Conservation (phyloP, 2,329 filamentous ascomycete genomes). For the Ophiostoma sp. region DNA sequence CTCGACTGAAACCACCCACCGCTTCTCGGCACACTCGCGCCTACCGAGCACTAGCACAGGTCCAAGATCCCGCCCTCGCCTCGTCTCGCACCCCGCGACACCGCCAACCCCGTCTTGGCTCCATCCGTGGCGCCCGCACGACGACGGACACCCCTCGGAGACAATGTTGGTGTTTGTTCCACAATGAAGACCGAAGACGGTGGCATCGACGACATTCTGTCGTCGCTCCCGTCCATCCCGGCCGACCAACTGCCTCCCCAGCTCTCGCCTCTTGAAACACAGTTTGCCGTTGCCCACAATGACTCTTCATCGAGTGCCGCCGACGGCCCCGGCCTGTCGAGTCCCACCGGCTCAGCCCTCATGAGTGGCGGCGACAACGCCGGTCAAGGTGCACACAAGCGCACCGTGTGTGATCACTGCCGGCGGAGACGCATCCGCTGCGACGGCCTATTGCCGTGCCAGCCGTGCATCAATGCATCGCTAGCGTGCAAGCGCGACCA, state of each 20-base stretch:
- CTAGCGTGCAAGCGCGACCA: slow-evolving; percentile 60
- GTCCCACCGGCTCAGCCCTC: neutral
- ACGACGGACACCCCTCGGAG: slow-evolving; percentile 14
- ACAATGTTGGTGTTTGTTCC: slow-evolving; percentile 22
- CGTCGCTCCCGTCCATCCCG: slow-evolving; percentile 22
- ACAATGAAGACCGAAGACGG: slow-evolving; percentile 28
- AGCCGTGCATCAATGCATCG: slow-evolving; percentile 54
- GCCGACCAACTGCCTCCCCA: slow-evolving; percentile 10
- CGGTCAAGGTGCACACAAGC: slow-evolving; percentile 27
- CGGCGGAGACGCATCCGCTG: slow-evolving; percentile 43
- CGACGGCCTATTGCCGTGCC: slow-evolving; percentile 48
- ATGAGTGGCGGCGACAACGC: neutral
- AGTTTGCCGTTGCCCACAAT: neutral
- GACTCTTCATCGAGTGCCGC: neutral
- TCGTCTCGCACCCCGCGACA: neutral
- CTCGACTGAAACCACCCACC: neutral
- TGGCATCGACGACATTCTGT: slow-evolving; percentile 23
- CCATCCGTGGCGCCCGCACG: slow-evolving; percentile 13
- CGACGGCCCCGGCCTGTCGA: neutral
- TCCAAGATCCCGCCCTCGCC: neutral
- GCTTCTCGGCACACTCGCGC: neutral
- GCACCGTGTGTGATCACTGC: slow-evolving; percentile 44
- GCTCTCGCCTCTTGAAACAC: slow-evolving; percentile 1
- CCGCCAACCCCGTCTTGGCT: neutral
- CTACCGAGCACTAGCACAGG: neutral